Conservation (phyloP, 2,329 filamentous ascomycete genomes). For the Xylariaceae sp. region DNA sequence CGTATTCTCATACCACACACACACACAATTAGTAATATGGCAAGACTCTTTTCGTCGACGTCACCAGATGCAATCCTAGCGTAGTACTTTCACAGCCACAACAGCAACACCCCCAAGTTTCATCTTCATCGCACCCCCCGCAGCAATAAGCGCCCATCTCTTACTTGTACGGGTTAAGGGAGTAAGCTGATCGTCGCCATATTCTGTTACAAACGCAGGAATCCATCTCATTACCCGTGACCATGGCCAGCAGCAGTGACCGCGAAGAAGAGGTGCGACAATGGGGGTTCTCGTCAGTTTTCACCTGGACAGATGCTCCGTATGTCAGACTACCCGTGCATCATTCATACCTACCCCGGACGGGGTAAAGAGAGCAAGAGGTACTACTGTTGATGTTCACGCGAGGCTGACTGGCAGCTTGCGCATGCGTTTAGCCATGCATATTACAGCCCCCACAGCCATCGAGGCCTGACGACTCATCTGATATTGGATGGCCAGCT, state of each 20-base stretch:
- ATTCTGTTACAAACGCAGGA: no score
- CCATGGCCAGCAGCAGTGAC: constrained; percentile 36
- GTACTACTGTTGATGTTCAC: not conserved
- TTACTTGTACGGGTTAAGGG: not conserved
- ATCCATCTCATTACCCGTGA: constrained; percentile 17
- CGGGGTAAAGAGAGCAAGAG: not conserved
- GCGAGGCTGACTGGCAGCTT: constrained; percentile 19
- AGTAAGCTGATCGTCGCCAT: not conserved
- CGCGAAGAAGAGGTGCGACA: constrained; percentile 58
- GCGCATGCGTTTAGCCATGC: constrained; percentile 46
- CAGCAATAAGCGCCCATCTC: not conserved
- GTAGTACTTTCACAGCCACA: not conserved
- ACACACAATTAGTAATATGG: no score
- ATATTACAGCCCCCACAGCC: constrained; percentile 63
- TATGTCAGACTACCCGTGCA: constrained; percentile 38
- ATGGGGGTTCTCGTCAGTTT: constrained; percentile 66
- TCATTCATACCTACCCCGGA: not conserved
- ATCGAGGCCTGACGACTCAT: constrained; percentile 61
- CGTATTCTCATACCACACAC: no score
- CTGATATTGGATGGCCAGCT: constrained; percentile 60
- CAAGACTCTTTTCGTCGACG: not conserved
- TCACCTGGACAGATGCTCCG: constrained; percentile 68
- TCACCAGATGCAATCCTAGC: not conserved
- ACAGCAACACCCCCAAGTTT: not conserved
- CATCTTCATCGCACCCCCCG: not conserved